Base-by-base conservation (phyloP, 495 filamentous ascomycete genomes). In the Daldinia decipiens region DNA sequence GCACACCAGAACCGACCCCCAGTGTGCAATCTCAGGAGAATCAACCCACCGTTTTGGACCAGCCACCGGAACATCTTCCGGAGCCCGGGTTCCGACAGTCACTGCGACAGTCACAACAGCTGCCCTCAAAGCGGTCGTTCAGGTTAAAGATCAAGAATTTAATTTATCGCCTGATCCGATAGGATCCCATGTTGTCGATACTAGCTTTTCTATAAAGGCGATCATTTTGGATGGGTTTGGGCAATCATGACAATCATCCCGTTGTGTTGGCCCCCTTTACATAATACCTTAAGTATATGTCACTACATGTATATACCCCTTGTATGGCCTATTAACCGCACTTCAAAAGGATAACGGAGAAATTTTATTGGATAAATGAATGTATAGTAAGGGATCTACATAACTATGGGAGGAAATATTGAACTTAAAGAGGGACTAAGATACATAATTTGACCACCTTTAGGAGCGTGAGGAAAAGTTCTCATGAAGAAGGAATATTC, bases 91-190 rank as follows among this genome's bases (percentile, higher is more conserved):
- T 31, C 5, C 29, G 31, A 12, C 53, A 19, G 12, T 19, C 53
- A 21, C 17, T 56, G 4, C 34, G n/a, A 29, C 53, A 27, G 27
- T 29, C 27, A 29, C 27, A 31, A 21, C 15, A 57, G 9, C 15
- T 17, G 15, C n/a, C 32, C 1, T 13, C 27, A 5, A 57, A 17
- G n/a, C 8, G 17, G 6, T 57, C 31, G n/a, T 19, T 57, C 8
- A 57, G 31, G 8, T 24, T 31, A 7, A 57, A 57, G n/a, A 34
- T 57, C 4, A 57, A 57, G 31, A 57, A 57, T 31, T 31, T 57
- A 0, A 38, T 31, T 0, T 9, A 27, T 53, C 50, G 50, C 5
- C 12, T 53, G n/a, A 53, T 53, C 17, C 4, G 50, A 31, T 53
- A 53, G 21, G 21, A 29, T 24, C 4, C 19, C 1, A 4, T 24